Evolutionary conservation across 2,329 filamentous ascomycete genomes (phyloP).

Genomic region (Cladobotryum mycophilum): DNA sequence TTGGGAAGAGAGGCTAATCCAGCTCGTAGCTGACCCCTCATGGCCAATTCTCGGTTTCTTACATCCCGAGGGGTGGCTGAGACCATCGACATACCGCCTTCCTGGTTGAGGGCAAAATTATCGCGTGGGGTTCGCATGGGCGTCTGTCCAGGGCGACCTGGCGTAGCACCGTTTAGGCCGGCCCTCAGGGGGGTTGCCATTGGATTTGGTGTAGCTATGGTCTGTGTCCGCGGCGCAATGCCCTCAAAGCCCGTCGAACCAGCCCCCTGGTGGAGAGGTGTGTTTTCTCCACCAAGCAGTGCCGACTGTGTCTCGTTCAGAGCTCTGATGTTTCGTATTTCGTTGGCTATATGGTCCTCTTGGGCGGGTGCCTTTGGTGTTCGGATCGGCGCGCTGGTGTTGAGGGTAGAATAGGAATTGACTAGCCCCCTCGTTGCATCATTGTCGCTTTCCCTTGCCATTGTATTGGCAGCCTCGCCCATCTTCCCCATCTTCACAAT

Average conservation of each 20-base stretch:
- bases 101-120: constrained; percentile 74
- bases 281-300: constrained; percentile 88
- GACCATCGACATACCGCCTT: constrained; percentile 60
- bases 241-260: constrained; percentile 85
- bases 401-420: constrained; percentile 77
- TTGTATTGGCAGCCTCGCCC: constrained; percentile 73
- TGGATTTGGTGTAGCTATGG: constrained; percentile 87
- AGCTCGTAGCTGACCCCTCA: constrained; percentile 61
- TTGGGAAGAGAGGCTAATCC: constrained; percentile 80
- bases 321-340: constrained; percentile 88
- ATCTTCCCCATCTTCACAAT: constrained; percentile 98
- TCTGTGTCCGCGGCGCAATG: constrained; percentile 71
- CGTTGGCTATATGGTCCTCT: constrained; percentile 93
- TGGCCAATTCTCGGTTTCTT: constrained; percentile 61
- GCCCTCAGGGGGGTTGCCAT: constrained; percentile 81
- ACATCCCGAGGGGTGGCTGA: constrained; percentile 73
- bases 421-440: constrained; percentile 79
- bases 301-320: constrained; percentile 92
- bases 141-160: constrained; percentile 66
- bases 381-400: constrained; percentile 78
- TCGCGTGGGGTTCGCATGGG: constrained; percentile 86
- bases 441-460: constrained; percentile 74
- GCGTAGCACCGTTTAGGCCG: constrained; percentile 59
- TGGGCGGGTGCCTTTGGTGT: constrained; percentile 87
- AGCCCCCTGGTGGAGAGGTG: constrained; percentile 73